Evolutionary conservation across 257 asterid genomes (phyloP).

Genomic region (Lycium ferocissimum): DNA sequence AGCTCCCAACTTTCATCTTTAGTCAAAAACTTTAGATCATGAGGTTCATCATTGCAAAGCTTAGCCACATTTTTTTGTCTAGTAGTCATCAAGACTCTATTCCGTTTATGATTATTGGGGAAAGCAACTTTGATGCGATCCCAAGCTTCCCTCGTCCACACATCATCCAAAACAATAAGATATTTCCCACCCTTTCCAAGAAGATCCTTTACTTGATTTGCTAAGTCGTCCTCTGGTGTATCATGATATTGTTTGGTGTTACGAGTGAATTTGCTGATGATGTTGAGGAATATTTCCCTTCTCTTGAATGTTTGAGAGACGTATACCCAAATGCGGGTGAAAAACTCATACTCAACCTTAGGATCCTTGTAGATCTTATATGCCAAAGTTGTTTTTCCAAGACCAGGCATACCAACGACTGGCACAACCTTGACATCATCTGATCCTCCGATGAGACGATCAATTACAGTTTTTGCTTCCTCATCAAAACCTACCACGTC

Average conservation of each 20-base stretch:
- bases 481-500: slow-evolving; percentile 59
- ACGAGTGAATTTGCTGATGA: slow-evolving; percentile 41
- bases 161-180: slow-evolving; percentile 31
- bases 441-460: slow-evolving; percentile 43
- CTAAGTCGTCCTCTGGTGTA: slow-evolving; percentile 27
- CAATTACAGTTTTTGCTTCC: slow-evolving; percentile 46
- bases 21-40: slow-evolving; percentile 43
- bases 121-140: slow-evolving; percentile 46
- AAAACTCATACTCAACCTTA: slow-evolving; percentile 42
- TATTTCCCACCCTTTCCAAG: slow-evolving; percentile 18
- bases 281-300: slow-evolving; percentile 47
- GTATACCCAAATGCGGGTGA: slow-evolving; percentile 50
- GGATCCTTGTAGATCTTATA: slow-evolving; percentile 46
- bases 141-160: slow-evolving; percentile 30
- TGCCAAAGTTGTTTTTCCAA: slow-evolving; percentile 58
- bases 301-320: slow-evolving; percentile 49
- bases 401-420: slow-evolving; percentile 62
- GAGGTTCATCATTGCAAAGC: slow-evolving; percentile 45
- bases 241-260: slow-evolving; percentile 37
- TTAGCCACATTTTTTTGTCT: slow-evolving; percentile 47
- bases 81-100: slow-evolving; percentile 58
- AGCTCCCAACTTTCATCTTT: slow-evolving; percentile 55
- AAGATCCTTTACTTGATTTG: not conserved
- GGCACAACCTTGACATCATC: slow-evolving; percentile 43
- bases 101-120: slow-evolving; percentile 50